These are phyloP conservation scores for Volvox africanus DNA, from an alignment of 139 green algal species.

Conservation along the genomic window DNA sequence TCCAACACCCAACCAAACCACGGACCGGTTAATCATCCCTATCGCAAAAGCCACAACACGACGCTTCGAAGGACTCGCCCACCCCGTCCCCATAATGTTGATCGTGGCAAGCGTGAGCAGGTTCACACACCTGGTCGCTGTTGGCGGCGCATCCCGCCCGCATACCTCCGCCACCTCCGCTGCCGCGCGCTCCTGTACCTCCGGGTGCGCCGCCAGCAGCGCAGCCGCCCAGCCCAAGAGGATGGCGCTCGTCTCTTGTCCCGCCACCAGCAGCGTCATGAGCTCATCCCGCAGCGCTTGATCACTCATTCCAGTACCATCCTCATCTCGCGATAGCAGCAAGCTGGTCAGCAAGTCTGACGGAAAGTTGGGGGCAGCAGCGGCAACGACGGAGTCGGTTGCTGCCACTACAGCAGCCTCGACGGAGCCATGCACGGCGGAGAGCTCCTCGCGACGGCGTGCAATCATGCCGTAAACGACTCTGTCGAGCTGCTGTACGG, in stretches of 20 bases:
- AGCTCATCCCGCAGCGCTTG: conserved; percentile 84
- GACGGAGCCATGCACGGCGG: not conserved
- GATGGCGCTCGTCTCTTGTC: conserved; percentile 91
- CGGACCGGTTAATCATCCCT: no score
- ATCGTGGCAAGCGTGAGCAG: not conserved
- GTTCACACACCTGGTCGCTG: conserved; percentile 37
- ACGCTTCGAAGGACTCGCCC: no score
- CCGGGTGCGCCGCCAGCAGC: conserved; percentile 80
- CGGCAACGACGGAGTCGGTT: not conserved
- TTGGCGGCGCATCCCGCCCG: conserved; percentile 2
- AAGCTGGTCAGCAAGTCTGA: conserved; percentile 80
- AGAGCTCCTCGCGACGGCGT: conserved; percentile 40
- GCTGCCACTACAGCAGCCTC: not conserved
- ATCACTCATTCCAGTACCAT: conserved; percentile 75
- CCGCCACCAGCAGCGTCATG: conserved; percentile 89
- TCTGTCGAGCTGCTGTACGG: conserved; percentile 82
- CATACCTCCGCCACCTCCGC: conserved; percentile 63
- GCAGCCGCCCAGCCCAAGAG: conserved; percentile 83
- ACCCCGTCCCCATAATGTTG: no score
- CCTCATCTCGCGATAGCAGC: conserved; percentile 74
- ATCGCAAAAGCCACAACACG: no score
- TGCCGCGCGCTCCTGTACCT: conserved; percentile 60
- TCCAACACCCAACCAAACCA: no score
- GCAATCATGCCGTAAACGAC: conserved; percentile 87
- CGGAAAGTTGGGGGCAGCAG: not conserved